phyloP scores from a whole-genome alignment of 768 basidiomycete species.

The Termitomyces sp. region DNA sequence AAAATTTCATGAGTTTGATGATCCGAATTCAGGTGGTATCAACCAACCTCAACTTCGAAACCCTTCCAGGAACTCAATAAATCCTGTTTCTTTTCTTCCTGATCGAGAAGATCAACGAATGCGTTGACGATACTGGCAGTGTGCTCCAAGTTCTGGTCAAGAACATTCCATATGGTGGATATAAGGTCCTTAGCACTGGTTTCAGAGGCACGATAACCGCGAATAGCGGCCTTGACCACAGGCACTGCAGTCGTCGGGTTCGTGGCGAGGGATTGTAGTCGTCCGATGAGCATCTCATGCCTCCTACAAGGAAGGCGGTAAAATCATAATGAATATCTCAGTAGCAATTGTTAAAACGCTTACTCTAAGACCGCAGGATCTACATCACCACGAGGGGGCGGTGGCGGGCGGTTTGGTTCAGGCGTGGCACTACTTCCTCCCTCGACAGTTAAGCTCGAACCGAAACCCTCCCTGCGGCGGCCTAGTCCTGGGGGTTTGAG shows the following conservation, averaged over 20 bases:
- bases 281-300: constrained; percentile 59
- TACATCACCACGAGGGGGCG: constrained; percentile 39
- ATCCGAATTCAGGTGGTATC: background rate
- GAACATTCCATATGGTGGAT: constrained; percentile 48
- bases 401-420: constrained; percentile 30
- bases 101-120: constrained; percentile 71
- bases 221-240: constrained; percentile 70
- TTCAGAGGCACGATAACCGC: constrained; percentile 76
- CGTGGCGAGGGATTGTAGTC: constrained; percentile 56
- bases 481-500: constrained; percentile 25
- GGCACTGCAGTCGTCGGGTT: constrained; percentile 57
- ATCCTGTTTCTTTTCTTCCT: constrained; percentile 79
- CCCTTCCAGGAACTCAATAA: constrained; percentile 78
- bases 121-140: constrained; percentile 72
- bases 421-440: constrained; percentile 20
- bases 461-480: constrained; percentile 63
- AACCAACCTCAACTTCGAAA: constrained; percentile 74
- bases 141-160: constrained; percentile 53
- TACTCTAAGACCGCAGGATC: constrained; percentile 59
- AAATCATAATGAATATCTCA: background rate
- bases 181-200: constrained; percentile 81
- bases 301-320: constrained; percentile 39
- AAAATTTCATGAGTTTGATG: background rate
- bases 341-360: constrained; percentile 16
- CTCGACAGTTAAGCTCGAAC: constrained; percentile 48